Conservation (phyloP, 2,329 filamentous ascomycete species). For the Aspergillus uvarum region DNA sequence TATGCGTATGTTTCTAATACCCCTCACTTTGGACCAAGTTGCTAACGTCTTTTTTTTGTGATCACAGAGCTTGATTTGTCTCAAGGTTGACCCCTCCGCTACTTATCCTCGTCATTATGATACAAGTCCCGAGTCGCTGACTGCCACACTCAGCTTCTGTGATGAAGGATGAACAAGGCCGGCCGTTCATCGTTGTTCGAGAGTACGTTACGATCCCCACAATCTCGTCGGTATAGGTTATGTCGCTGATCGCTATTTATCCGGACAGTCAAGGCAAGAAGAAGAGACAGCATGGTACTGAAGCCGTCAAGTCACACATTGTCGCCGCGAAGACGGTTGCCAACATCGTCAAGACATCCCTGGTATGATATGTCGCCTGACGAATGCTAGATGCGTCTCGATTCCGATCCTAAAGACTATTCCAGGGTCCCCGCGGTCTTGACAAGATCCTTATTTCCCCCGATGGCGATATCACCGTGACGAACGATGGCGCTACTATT, state of each 20-base stretch:
- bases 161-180: constrained; percentile 95
- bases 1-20: constrained; percentile 46
- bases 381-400: background rate
- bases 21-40: constrained; percentile 33
- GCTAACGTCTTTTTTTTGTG: constrained; percentile 26
- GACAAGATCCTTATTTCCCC: constrained; percentile 99
- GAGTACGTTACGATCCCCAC: constrained; percentile 64
- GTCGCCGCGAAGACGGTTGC: constrained; percentile 93
- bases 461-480: constrained; percentile 98
- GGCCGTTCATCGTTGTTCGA: constrained; percentile 96
- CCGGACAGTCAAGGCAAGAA: constrained; percentile 82
- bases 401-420: constrained; percentile 1
- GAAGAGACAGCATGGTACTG: constrained; percentile 93
- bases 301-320: constrained; percentile 98
- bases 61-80: constrained; percentile 49
- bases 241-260: constrained; percentile 10
- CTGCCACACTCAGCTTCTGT: constrained; percentile 57
- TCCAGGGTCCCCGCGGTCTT: constrained; percentile 80
- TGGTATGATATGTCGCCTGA: constrained; percentile 52
- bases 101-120: background rate
- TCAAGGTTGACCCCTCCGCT: constrained; percentile 36
- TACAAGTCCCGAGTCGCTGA: constrained; percentile 21
- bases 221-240: background rate
- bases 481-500: constrained; percentile 98
- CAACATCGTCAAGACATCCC: constrained; percentile 94